phyloP scores from a whole-genome alignment of 345 rosid genomes.

The Eutrema yunnanense region DNA sequence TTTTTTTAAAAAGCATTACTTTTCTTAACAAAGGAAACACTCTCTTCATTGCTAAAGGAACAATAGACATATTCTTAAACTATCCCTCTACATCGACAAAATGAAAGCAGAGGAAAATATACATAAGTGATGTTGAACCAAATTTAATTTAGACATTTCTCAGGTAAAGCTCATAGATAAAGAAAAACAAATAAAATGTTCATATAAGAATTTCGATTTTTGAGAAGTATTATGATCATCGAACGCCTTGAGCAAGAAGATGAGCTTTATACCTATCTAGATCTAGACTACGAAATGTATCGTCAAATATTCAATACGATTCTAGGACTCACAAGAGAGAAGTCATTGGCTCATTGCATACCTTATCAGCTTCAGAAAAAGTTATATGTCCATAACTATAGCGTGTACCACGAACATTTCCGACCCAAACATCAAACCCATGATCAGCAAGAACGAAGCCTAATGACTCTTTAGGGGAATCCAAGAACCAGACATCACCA shows the following conservation, averaged over 20 bases:
- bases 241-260: too few species aligned
- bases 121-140: not conserved
- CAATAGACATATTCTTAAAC: not conserved
- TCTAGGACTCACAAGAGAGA: too few species aligned
- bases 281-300: too few species aligned
- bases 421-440: constrained; percentile 94
- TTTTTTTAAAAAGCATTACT: not conserved
- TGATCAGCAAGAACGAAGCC: constrained; percentile 88
- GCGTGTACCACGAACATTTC: constrained; percentile 86
- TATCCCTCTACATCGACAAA: not conserved
- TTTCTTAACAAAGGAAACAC: not conserved
- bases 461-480: constrained; percentile 55
- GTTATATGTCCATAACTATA: constrained; percentile 80
- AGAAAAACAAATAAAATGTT: not conserved
- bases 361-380: constrained; percentile 67
- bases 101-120: not conserved
- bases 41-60: not conserved
- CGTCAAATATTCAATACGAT: too few species aligned
- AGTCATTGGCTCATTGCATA: constrained; percentile 7
- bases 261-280: too few species aligned
- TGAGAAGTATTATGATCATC: too few species aligned
- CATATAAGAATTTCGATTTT: not conserved
- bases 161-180: not conserved
- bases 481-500: constrained; percentile 87
- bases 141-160: not conserved